A percentile compares a stretch with the other conserved stretches of the same genome.
Conservation (phyloP, 805 yeast genomes). For the Barnettozyma botsteinii region DNA sequence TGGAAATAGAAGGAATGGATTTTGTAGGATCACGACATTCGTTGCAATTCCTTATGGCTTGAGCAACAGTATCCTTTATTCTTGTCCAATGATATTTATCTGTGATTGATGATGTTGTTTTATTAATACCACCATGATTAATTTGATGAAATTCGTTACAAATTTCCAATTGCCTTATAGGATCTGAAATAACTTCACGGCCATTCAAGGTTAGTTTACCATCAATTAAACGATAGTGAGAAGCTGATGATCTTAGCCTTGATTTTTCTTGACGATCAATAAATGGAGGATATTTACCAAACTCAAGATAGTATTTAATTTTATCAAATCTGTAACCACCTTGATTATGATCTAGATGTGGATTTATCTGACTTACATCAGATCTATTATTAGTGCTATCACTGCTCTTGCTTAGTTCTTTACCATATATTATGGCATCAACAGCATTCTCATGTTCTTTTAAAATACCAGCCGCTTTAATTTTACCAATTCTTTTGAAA, state of each 20-base stretch:
- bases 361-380: slow-evolving; percentile 4
- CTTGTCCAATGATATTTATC: slow-evolving; percentile 89
- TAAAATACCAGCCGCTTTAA: slow-evolving; percentile 83
- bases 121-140: slow-evolving; percentile 84
- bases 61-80: slow-evolving; percentile 80
- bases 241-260: slow-evolving; percentile 73
- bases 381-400: not conserved
- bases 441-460: slow-evolving; percentile 82
- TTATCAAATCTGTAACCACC: slow-evolving; percentile 60
- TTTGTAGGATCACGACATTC: slow-evolving; percentile 44
- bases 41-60: slow-evolving; percentile 68
- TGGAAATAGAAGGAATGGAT: slow-evolving; percentile 1
- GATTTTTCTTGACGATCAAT: slow-evolving; percentile 82
- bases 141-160: slow-evolving; percentile 63
- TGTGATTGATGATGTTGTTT: slow-evolving; percentile 70
- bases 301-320: slow-evolving; percentile 68
- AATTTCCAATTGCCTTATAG: slow-evolving; percentile 65
- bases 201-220: slow-evolving; percentile 75
- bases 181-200: slow-evolving; percentile 77
- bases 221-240: slow-evolving; percentile 64
- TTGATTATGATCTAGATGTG: slow-evolving; percentile 29
- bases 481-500: slow-evolving; percentile 72
- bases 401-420: slow-evolving; percentile 61
- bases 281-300: slow-evolving; percentile 82
- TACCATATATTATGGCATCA: slow-evolving; percentile 81